A percentile compares a stretch with the other conserved stretches of the same genome.
These are phyloP conservation scores for Elsinoe batatas DNA, from an alignment of 2,329 filamentous ascomycete genomes.

Conservation along the genomic window DNA sequence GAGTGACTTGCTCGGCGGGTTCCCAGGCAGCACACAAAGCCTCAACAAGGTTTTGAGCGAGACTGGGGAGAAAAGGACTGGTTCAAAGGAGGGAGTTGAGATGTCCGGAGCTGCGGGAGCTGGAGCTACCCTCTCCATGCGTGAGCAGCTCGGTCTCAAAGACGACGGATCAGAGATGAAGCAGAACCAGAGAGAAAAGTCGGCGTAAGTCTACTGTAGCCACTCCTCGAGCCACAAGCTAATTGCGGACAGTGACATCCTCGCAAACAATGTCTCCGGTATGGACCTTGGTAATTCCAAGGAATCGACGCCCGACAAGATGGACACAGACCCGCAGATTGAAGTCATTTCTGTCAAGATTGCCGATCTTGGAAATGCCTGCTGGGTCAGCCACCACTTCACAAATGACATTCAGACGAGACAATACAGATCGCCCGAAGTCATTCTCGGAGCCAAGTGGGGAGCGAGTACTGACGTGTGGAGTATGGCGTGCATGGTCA, in stretches of 20 bases:
- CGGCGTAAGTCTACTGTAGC: slow-evolving; percentile 57
- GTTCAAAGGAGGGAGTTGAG: slow-evolving; percentile 37
- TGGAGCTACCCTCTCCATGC: slow-evolving; percentile 46
- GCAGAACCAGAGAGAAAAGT: slow-evolving; percentile 82
- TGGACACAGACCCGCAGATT: slow-evolving; percentile 48
- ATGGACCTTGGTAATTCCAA: slow-evolving; percentile 78
- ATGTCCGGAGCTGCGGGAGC: slow-evolving; percentile 48
- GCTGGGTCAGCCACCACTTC: slow-evolving; percentile 98
- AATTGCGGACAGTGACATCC: slow-evolving; percentile 49
- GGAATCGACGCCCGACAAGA: slow-evolving; percentile 49
- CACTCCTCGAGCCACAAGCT: slow-evolving; percentile 16
- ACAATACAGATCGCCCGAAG: slow-evolving; percentile 93
- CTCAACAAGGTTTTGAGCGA: slow-evolving; percentile 78
- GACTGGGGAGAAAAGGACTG: slow-evolving; percentile 33
- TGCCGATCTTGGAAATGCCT: slow-evolving; percentile 93
- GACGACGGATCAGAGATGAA: slow-evolving; percentile 43
- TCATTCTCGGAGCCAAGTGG: slow-evolving; percentile 95
- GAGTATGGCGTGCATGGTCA: slow-evolving; percentile 99
- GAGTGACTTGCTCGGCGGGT: slow-evolving; percentile 52
- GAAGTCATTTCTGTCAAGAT: slow-evolving; percentile 98
- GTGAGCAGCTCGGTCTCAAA: slow-evolving; percentile 47
- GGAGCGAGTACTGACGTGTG: slow-evolving; percentile 98
- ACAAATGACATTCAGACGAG: slow-evolving; percentile 98
- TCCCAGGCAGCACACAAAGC: slow-evolving; percentile 55
- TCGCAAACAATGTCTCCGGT: slow-evolving; percentile 86